Percentiles rank a stretch among this genome's conserved stretches.
Evolutionary conservation across 2,329 filamentous ascomycete species (phyloP).

Genomic region (Leptographium wingfieldii): DNA sequence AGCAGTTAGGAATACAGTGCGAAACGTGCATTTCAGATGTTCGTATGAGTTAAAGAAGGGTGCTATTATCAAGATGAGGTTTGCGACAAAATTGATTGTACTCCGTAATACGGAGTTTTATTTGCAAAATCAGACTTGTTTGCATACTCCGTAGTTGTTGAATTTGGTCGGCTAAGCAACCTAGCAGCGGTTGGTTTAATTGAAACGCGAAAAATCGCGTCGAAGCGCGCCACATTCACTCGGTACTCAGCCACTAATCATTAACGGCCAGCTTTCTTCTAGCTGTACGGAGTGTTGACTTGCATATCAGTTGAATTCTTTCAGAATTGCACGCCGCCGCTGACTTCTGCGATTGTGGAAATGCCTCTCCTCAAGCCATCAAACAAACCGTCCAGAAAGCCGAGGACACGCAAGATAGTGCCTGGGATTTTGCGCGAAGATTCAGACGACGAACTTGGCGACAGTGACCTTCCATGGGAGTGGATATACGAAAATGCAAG

Average conservation of each 20-base stretch:
- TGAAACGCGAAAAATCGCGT: slow-evolving; percentile 8
- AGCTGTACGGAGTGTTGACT: not conserved
- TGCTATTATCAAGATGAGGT: not conserved
- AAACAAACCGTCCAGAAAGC: slow-evolving; percentile 1
- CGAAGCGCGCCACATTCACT: not conserved
- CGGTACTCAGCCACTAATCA: not conserved
- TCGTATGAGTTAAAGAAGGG: not conserved
- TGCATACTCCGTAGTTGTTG: not conserved
- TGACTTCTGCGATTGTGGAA: not conserved
- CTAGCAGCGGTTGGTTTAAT: not conserved
- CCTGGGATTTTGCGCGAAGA: slow-evolving; percentile 59
- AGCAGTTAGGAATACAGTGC: not conserved
- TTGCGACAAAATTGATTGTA: not conserved
- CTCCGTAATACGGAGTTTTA: not conserved
- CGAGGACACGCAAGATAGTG: slow-evolving; percentile 13
- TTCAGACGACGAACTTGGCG: slow-evolving; percentile 76
- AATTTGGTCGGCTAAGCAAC: not conserved
- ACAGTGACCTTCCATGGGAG: slow-evolving; percentile 62
- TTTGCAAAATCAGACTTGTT: not conserved
- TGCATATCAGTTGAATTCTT: not conserved
- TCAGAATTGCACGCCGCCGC: not conserved
- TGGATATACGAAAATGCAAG: slow-evolving; percentile 53
- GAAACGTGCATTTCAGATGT: not conserved
- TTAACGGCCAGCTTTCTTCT: not conserved
- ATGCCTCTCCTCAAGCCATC: slow-evolving; percentile 10